A percentile compares a stretch with the other conserved stretches of the same genome.
Conservation (phyloP, 257 asterid genomes). For the Henckelia pumila region DNA sequence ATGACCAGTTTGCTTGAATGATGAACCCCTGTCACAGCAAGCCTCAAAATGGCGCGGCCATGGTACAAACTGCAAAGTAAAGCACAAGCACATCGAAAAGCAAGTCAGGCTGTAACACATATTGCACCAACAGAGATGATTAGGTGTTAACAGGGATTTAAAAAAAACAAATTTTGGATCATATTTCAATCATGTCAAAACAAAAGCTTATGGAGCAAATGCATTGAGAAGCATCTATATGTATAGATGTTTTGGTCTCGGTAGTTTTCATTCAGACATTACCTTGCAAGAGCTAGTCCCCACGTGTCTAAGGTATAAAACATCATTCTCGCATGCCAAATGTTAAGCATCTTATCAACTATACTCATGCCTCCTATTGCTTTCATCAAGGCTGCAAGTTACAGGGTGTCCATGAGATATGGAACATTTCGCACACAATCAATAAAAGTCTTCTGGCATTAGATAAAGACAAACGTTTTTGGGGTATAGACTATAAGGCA, state of each 20-base stretch:
- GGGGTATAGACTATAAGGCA: background rate
- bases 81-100: background rate
- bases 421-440: background rate
- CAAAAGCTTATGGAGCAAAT: background rate
- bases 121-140: background rate
- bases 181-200: background rate
- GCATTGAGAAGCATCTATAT: background rate
- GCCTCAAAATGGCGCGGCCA: slow-evolving; percentile 60
- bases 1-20: slow-evolving; percentile 59
- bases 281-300: slow-evolving; percentile 95
- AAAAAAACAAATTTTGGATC: background rate
- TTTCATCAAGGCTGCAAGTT: slow-evolving; percentile 62
- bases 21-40: slow-evolving; percentile 73
- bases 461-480: background rate
- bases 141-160: background rate
- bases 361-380: slow-evolving; percentile 68
- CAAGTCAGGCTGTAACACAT: background rate
- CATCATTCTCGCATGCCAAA: slow-evolving; percentile 84
- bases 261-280: slow-evolving; percentile 17
- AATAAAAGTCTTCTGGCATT: background rate
- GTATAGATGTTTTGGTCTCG: background rate
- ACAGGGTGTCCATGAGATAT: background rate
- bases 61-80: slow-evolving; percentile 66
- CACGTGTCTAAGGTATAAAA: slow-evolving; percentile 79
- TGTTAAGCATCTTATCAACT: slow-evolving; percentile 65